Conservation (phyloP, 1,139 yeast species). For the Saccharomyces hybrid region DNA sequence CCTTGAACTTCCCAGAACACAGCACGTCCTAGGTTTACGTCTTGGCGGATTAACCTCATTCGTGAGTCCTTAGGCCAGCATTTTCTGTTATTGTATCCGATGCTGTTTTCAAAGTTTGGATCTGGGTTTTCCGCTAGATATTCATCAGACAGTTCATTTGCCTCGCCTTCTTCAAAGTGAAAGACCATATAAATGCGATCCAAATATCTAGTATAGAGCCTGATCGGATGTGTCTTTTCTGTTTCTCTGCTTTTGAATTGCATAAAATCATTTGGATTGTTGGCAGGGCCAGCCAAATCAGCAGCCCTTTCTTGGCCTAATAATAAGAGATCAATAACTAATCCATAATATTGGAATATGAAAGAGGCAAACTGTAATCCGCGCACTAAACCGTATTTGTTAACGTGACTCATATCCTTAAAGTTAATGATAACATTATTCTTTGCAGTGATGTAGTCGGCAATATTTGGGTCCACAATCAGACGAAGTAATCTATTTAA, state of each 20-base stretch:
- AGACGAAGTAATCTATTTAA: constrained; percentile 73
- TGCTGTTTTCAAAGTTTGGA: constrained; percentile 79
- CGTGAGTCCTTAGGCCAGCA: constrained; percentile 95
- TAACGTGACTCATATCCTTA: constrained; percentile 92
- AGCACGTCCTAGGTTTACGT: constrained; percentile 88
- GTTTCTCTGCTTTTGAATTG: constrained; percentile 55
- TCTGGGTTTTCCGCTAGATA: constrained; percentile 81
- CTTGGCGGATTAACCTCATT: constrained; percentile 85
- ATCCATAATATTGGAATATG: constrained; percentile 82
- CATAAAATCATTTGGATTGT: constrained; percentile 66
- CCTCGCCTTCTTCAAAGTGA: constrained; percentile 65
- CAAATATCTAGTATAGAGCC: constrained; percentile 73
- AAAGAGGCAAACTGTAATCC: constrained; percentile 90
- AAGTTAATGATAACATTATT: constrained; percentile 75
- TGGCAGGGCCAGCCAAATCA: constrained; percentile 76
- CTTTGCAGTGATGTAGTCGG: constrained; percentile 90
- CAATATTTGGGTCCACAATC: constrained; percentile 82
- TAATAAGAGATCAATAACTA: constrained; percentile 71
- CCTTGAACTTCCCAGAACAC: constrained; percentile 83
- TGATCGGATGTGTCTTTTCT: constrained; percentile 65
- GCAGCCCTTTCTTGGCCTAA: constrained; percentile 82
- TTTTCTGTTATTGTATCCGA: constrained; percentile 78
- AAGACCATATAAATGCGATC: constrained; percentile 77
- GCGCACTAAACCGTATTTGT: constrained; percentile 77
- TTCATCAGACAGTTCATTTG: constrained; percentile 67